Base-by-base conservation (phyloP, 768 basidiomycete species). In the Crassisporium funariophilum region DNA sequence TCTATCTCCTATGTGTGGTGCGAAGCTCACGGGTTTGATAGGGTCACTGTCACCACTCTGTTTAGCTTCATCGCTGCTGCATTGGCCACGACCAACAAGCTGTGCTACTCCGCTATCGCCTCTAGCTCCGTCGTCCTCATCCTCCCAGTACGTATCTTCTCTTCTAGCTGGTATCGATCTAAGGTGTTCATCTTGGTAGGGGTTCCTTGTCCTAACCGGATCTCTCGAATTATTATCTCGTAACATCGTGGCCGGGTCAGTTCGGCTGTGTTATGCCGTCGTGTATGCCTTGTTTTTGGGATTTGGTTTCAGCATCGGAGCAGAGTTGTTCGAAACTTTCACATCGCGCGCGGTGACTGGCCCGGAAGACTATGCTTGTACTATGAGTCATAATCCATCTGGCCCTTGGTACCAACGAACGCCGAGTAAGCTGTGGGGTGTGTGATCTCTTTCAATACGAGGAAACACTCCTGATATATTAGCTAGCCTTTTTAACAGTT, bases 231-330 rank as follows among this genome's bases (percentile, higher is more conserved):
- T 92, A 16, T 80, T 88, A 48, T 86, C 88, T 3, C 79, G 89
- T 13, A 88, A 88, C 51, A 84, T 95, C 57, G 82, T 91, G 22
- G 75, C 88, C 0, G 90, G 92, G n/a, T 84, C 88, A 9, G 90
- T 93, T 23, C 77, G 89, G 29, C 73, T 93, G 12, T 88, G 87
- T 54, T 93, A 88, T 57, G 79, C 88, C 19, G 73, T 88, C 42
- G 76, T 88, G 46, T 94, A 93, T 59, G 83, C 86, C n/a, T 71
- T 85, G 13, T 85, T 84, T 62, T 72, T 87, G 6, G 85, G 86
- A 0, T 90, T 94, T 60, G 91, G 92, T 4, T 79, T 92, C 8
- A 81, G 88, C 0, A 88, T 93, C 36, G 90, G 91, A 3, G 83
- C 82, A 0, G 75, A 87, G 50, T 60, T 87, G 3, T 94, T 81